These are phyloP conservation scores for Dictyostelium capitatum DNA, from an alignment of 78 protist genomes.

Conservation along the genomic window DNA sequence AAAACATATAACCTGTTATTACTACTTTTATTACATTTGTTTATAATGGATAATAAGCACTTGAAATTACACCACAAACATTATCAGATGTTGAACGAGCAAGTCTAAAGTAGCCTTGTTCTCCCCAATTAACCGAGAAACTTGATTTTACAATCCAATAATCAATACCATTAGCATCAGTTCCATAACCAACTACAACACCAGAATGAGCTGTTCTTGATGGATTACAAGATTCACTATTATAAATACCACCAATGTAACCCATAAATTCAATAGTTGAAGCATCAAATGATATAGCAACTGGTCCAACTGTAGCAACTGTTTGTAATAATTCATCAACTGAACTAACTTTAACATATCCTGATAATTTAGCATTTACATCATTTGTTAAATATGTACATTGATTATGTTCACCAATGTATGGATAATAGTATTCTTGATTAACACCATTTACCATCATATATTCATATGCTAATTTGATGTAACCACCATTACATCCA, in stretches of 20 bases:
- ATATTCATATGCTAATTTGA: conserved; percentile 53
- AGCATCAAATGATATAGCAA: conserved; percentile 94
- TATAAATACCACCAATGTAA: conserved; percentile 86
- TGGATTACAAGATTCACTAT: conserved; percentile 62
- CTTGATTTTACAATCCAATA: conserved; percentile 36
- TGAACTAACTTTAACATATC: conserved; percentile 47
- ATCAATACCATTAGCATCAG: conserved; percentile 1
- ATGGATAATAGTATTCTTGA: conserved; percentile 88
- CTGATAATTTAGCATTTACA: conserved; percentile 63
- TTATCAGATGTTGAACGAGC: too few relatives aligned
- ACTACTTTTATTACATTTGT: too few relatives aligned
- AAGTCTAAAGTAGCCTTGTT: background rate
- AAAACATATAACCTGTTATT: too few relatives aligned
- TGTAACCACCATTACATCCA: conserved; percentile 89
- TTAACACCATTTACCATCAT: conserved; percentile 72
- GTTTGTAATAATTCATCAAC: conserved; percentile 78
- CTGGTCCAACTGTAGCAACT: conserved; percentile 81
- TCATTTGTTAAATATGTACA: conserved; percentile 57
- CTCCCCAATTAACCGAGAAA: conserved; percentile 27
- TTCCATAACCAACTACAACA: conserved; percentile 87
- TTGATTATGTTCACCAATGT: conserved; percentile 54
- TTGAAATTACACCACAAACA: too few relatives aligned
- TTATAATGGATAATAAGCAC: too few relatives aligned
- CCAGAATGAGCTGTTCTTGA: conserved; percentile 89
- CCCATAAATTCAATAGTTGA: conserved; percentile 85